Conservation (phyloP, 2,329 filamentous ascomycete genomes). For the Ophiostoma piceae region DNA sequence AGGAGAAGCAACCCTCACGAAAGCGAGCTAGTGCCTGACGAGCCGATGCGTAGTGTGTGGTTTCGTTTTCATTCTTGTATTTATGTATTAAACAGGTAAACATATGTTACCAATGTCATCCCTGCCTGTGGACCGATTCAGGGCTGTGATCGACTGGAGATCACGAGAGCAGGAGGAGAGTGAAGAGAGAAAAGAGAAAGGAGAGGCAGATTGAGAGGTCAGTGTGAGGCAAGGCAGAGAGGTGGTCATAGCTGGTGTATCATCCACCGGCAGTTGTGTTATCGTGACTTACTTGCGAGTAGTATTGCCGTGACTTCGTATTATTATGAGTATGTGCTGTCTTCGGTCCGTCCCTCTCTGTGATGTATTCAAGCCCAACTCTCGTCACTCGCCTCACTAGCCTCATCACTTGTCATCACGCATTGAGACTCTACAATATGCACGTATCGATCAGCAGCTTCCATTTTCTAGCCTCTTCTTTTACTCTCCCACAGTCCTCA, state of each 20-base stretch:
- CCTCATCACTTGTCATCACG: not conserved
- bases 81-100: too few species aligned
- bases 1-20: not conserved
- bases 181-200: not conserved
- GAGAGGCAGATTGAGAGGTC: not conserved
- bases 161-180: not conserved
- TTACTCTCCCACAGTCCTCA: not conserved
- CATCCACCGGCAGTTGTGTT: not conserved
- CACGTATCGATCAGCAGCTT: not conserved
- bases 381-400: not conserved
- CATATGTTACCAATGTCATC: not conserved
- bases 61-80: too few species aligned
- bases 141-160: conserved; percentile 10
- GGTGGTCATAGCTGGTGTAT: not conserved
- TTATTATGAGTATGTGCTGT: not conserved
- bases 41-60: not conserved
- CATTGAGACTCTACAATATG: not conserved
- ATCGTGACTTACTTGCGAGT: too few species aligned
- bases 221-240: not conserved
- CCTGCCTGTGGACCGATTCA: conserved; percentile 10
- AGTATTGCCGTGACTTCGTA: too few species aligned
- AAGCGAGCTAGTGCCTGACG: conserved; percentile 3
- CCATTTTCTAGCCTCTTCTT: not conserved
- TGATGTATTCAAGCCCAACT: not conserved
- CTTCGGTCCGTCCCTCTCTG: not conserved